Evolutionary conservation across 768 basidiomycete genomes (phyloP).

Genomic region (Austroboletus eburneus): DNA sequence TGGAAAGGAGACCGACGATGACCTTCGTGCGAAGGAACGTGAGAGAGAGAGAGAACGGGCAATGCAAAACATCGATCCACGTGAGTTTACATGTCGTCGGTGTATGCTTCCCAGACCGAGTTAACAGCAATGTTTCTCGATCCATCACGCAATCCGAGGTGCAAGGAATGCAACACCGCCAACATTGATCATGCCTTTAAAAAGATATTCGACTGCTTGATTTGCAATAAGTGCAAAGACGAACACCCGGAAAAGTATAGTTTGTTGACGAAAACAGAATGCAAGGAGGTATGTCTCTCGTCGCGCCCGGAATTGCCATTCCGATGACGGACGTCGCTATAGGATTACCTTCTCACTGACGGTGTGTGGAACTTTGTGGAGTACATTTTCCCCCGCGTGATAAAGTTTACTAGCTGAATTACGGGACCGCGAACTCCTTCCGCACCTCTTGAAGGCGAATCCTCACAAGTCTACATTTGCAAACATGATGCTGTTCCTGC

Average conservation of each 20-base stretch:
- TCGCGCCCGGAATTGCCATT: not conserved
- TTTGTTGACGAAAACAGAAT: slow-evolving; percentile 96
- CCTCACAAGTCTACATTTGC: slow-evolving; percentile 93
- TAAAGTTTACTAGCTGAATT: slow-evolving; percentile 66
- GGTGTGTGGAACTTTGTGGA: slow-evolving; percentile 43
- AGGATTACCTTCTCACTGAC: slow-evolving; percentile 96
- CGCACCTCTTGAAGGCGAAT: slow-evolving; percentile 91
- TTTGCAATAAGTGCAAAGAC: slow-evolving; percentile 90
- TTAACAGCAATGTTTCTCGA: slow-evolving; percentile 74
- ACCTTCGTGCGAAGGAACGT: slow-evolving; percentile 69
- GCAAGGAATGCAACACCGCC: slow-evolving; percentile 79
- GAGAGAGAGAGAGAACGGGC: slow-evolving; percentile 77
- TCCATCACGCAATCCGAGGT: slow-evolving; percentile 71
- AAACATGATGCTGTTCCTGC: slow-evolving; percentile 98
- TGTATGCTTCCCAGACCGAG: not conserved
- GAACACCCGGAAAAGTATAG: slow-evolving; percentile 90
- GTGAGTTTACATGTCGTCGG: slow-evolving; percentile 33
- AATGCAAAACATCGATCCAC: slow-evolving; percentile 69
- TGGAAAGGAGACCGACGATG: slow-evolving; percentile 75
- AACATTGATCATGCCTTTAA: slow-evolving; percentile 83
- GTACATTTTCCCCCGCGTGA: not conserved
- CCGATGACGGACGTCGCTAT: slow-evolving; percentile 6
- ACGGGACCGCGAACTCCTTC: slow-evolving; percentile 85
- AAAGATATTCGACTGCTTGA: slow-evolving; percentile 78
- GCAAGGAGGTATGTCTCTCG: slow-evolving; percentile 68